Conservation (phyloP, 148 eudicot genomes). For the Rhododendron simsii region DNA sequence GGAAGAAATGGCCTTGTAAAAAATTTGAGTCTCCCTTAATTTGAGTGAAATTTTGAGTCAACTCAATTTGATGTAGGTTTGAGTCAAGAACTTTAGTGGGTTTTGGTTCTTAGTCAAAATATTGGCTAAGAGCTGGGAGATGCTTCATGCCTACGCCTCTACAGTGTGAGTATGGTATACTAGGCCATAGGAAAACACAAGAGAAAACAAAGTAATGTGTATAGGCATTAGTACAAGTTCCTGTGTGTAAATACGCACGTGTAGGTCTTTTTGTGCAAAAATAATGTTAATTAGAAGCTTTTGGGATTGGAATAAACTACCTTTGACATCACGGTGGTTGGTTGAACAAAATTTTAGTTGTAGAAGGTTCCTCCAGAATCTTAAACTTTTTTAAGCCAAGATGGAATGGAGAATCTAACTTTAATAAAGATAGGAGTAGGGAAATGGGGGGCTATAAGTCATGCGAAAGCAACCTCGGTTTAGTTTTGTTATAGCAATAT, state of each 20-base stretch:
- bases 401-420: not conserved
- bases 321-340: not conserved
- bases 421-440: not conserved
- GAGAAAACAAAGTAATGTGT: not conserved
- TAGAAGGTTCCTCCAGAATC: constrained; percentile 1
- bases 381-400: not conserved
- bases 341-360: not conserved
- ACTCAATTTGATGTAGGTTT: too few species aligned
- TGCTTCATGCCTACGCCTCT: not conserved
- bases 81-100: too few species aligned
- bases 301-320: not conserved
- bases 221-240: not conserved
- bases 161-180: not conserved
- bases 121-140: too few species aligned
- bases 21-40: too few species aligned
- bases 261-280: not conserved
- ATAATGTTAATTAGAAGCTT: not conserved
- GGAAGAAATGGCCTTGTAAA: too few species aligned
- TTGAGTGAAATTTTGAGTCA: too few species aligned
- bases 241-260: not conserved
- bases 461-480: not conserved
- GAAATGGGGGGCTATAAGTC: not conserved
- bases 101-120: too few species aligned
- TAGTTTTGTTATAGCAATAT: not conserved
- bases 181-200: not conserved